Base-by-base conservation (phyloP, 1,284 basidiomycete genomes). In the Apiotrichum gamsii region DNA sequence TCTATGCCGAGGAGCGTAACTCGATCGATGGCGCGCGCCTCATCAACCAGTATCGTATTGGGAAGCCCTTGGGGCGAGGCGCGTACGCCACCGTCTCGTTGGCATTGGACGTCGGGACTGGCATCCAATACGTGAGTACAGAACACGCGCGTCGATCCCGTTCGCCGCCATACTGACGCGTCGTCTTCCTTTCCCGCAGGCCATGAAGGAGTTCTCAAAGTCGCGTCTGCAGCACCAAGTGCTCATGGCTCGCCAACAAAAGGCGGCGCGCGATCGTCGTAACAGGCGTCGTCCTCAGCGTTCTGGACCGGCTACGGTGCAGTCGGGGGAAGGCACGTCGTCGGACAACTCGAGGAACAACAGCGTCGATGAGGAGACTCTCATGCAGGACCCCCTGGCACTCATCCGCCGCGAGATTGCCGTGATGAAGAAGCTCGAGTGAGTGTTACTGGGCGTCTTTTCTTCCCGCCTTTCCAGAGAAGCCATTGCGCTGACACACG, bases 351-450 rank as follows among this genome's bases (percentile, higher is more conserved):
- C 23, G 4, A 19, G 23, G 3, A 21, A 8, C 21, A 13, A 15
- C 18, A 25, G 16, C 4, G 32, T 40, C 14, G 43, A 38, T 20
- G 43, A 41, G 5, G 43, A 43, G 42, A 39, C 36, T 8, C 37
- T 45, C 47, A 53, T 32, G 51, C 59, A 48, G 24, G 72, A 74
- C 55, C 72, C 70, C 8, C 52, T 75, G 10, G 62, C 58, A 5
- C 49, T 75, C 45, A 72, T 74, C 4, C 45, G 70, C 35, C 57
- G 70, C 28, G 72, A 74, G 52, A 66, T 75, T 34, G 74, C 74
- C 8, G 62, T 75, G 25, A 74, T 75, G 72, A 75, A 74, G 57
- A 74, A 75, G 58, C 60, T 75, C 8, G 68, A 74, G 70, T 72
- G 43, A 53, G 70, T 68, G 9, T 8, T 35, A 16, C 2, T 19